phyloP scores from a whole-genome alignment of 2,329 filamentous ascomycete genomes.

The Colletotrichum sansevieriae region DNA sequence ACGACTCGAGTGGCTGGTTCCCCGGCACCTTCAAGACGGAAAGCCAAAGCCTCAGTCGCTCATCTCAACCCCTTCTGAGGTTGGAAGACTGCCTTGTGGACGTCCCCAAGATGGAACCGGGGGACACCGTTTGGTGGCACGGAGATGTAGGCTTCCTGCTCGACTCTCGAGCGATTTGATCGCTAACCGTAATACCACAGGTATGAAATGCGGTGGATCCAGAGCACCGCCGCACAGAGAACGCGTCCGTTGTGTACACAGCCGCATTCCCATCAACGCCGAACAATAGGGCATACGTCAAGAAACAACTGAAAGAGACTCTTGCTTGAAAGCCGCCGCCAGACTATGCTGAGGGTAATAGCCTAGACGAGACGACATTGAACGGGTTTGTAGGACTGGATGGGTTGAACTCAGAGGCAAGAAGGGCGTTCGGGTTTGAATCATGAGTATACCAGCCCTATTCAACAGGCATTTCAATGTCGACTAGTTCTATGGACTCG shows the following conservation, averaged over 20 bases:
- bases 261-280: constrained; percentile 52
- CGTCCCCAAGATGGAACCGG: constrained; percentile 53
- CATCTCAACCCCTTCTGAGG: constrained; percentile 55
- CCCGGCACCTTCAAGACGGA: constrained; percentile 52
- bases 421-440: constrained; percentile 28
- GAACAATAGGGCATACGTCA: constrained; percentile 45
- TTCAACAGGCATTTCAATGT: background rate
- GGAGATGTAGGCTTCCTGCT: constrained; percentile 50
- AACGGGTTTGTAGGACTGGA: constrained; percentile 30
- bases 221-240: constrained; percentile 50
- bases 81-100: constrained; percentile 53
- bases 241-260: constrained; percentile 53
- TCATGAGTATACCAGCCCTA: background rate
- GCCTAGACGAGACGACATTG: constrained; percentile 40
- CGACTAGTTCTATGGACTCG: background rate
- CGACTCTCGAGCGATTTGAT: background rate
- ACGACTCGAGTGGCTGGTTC: constrained; percentile 50
- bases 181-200: constrained; percentile 37
- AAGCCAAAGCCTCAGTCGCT: constrained; percentile 52
- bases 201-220: constrained; percentile 56
- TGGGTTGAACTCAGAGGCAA: constrained; percentile 6
- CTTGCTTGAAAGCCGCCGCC: constrained; percentile 56
- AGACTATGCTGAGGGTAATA: constrained; percentile 56
- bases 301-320: constrained; percentile 47
- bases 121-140: constrained; percentile 58